A percentile compares a stretch with the other conserved stretches of the same genome.
These are phyloP conservation scores for Tolypocladium sp. DNA, from an alignment of 2,329 filamentous ascomycete species.

Conservation along the genomic window DNA sequence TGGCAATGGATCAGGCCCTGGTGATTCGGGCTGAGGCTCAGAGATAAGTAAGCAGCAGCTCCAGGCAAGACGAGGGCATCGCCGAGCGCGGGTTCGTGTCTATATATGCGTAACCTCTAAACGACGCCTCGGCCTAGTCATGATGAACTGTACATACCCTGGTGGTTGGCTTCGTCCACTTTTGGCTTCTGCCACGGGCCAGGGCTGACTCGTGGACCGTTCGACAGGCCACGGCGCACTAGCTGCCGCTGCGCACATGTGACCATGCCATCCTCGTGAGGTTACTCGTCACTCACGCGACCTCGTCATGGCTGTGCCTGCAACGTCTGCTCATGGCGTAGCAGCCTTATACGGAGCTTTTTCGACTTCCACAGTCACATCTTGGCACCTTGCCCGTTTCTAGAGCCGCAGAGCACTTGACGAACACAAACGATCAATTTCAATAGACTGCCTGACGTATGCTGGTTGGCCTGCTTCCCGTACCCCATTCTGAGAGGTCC, in stretches of 20 bases:
- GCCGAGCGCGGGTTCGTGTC: neutral
- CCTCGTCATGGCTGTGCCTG: neutral
- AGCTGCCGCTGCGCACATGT: neutral
- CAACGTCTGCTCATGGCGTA: neutral
- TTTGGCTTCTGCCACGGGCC: neutral
- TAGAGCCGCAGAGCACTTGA: neutral
- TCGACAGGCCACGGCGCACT: neutral
- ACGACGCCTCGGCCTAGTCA: neutral
- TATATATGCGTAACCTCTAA: neutral
- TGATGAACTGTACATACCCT: neutral
- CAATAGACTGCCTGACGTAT: conserved; percentile 5
- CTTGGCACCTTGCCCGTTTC: neutral
- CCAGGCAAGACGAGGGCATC: neutral
- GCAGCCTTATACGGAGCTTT: neutral
- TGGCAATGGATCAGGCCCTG: neutral
- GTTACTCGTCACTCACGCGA: neutral
- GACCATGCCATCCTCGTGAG: neutral
- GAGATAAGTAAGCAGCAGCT: neutral
- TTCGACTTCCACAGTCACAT: neutral
- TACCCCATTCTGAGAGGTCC: neutral
- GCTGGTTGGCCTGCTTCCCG: neutral
- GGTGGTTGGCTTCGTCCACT: neutral
- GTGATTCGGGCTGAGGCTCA: neutral
- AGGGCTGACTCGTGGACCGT: neutral
- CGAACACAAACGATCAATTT: conserved; percentile 5